Evolutionary conservation across 768 basidiomycete species (phyloP).

Genomic region (Boletus insuetus): DNA sequence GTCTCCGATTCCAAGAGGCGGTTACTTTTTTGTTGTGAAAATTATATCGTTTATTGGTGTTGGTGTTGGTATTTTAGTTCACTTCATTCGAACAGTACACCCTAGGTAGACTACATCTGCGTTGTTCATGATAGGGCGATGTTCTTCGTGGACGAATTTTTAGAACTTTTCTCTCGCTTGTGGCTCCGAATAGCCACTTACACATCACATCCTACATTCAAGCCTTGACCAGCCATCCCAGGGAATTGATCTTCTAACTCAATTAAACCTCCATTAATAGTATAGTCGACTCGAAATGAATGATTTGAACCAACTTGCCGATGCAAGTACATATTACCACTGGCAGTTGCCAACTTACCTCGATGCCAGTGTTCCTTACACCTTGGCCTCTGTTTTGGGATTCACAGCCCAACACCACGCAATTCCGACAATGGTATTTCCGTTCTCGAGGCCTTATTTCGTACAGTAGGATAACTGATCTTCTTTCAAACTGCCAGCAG

Average conservation of each 20-base stretch:
- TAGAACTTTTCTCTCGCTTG: too few relatives aligned
- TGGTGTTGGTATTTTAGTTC: not conserved
- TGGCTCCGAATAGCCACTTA: too few relatives aligned
- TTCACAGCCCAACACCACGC: not conserved
- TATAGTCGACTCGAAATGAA: too few relatives aligned
- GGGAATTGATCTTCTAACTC: too few relatives aligned
- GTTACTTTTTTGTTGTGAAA: not conserved
- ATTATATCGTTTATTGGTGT: not conserved
- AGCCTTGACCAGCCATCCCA: too few relatives aligned
- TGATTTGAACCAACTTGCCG: too few relatives aligned
- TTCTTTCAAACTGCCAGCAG: slow-evolving; percentile 2
- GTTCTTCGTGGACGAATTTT: too few relatives aligned
- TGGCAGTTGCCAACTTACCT: too few relatives aligned
- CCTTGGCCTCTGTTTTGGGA: not conserved
- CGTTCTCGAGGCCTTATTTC: not conserved
- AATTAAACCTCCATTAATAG: too few relatives aligned
- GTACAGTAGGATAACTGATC: not conserved
- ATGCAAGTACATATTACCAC: too few relatives aligned
- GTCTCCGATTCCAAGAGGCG: not conserved
- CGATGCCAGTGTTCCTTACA: too few relatives aligned
- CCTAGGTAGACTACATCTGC: not conserved
- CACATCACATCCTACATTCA: too few relatives aligned
- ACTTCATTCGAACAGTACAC: not conserved
- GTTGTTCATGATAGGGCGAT: not conserved
- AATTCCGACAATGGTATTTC: slow-evolving; percentile 8